A percentile compares a stretch with the other conserved stretches of the same genome.
These are phyloP conservation scores for Margaritispora aquatica DNA, from an alignment of 495 filamentous ascomycete species.

Conservation along the genomic window DNA sequence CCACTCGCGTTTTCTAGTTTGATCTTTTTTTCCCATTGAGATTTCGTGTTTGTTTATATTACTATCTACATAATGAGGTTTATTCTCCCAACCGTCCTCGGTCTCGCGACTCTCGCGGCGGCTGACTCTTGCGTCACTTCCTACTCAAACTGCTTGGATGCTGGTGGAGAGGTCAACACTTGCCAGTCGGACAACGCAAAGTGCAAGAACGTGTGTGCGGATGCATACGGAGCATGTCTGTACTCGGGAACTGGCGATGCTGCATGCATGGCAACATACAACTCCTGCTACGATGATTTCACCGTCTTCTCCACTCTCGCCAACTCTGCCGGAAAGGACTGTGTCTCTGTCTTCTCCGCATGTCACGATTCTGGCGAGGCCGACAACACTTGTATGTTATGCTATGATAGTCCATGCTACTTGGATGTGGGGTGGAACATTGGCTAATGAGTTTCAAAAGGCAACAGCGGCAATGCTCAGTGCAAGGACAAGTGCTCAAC, in stretches of 20 bases:
- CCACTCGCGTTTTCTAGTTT: not conserved
- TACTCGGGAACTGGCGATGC: not conserved
- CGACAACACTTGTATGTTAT: slow-evolving; percentile 1
- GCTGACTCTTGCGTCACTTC: not conserved
- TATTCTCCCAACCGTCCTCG: not conserved
- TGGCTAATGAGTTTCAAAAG: not conserved
- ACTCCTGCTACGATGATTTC: slow-evolving; percentile 4
- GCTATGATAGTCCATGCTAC: not conserved
- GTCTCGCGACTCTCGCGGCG: slow-evolving; percentile 1
- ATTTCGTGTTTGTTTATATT: not conserved
- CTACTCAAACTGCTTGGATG: slow-evolving; percentile 1
- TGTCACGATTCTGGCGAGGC: not conserved
- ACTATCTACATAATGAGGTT: slow-evolving; percentile 1
- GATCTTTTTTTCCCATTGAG: not conserved
- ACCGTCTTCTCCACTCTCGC: slow-evolving; percentile 1
- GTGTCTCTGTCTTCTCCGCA: not conserved
- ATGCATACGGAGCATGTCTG: slow-evolving; percentile 1
- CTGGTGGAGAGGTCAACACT: slow-evolving; percentile 1
- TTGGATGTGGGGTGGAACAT: no score
- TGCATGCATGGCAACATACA: slow-evolving; percentile 1
- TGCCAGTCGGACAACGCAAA: slow-evolving; percentile 7
- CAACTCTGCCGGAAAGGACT: slow-evolving; percentile 8
- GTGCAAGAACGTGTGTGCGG: slow-evolving; percentile 2
- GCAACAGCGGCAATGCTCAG: not conserved
- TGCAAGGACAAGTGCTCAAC: slow-evolving; percentile 10